Evolutionary conservation across 169 alveolate species (phyloP).

Genomic region (Hammondia hammondi): DNA sequence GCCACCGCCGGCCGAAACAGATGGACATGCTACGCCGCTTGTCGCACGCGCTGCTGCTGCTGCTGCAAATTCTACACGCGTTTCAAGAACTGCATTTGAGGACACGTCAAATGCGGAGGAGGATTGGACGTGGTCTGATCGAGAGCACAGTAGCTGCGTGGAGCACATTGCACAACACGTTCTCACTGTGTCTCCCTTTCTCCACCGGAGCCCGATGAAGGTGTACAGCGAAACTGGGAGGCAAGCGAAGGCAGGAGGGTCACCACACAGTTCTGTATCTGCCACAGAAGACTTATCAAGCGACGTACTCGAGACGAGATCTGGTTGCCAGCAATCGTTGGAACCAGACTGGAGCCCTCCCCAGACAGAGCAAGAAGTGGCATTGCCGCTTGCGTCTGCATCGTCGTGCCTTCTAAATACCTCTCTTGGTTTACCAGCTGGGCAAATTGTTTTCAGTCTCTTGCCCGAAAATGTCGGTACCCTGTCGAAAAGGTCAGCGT

Average conservation of each 20-base stretch:
- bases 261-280: too few species aligned
- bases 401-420: neutral
- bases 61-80: neutral
- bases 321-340: too few species aligned
- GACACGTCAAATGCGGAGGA: neutral
- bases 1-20: neutral
- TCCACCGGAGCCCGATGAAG: neutral
- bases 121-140: neutral
- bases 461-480: neutral
- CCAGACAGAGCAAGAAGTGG: neutral
- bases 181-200: neutral
- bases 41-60: neutral
- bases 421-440: neutral
- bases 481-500: neutral
- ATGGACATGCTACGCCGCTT: neutral
- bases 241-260: neutral
- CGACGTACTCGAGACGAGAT: too few species aligned
- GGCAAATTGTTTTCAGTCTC: neutral
- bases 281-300: too few species aligned
- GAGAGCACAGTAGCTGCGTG: neutral
- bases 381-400: neutral
- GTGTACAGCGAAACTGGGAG: neutral
- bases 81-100: neutral
- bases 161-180: constrained; percentile 5
- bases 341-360: too few species aligned